These are phyloP conservation scores for Podila epigama DNA, from an alignment of 192 early-diverging fungal species.

Conservation along the genomic window DNA sequence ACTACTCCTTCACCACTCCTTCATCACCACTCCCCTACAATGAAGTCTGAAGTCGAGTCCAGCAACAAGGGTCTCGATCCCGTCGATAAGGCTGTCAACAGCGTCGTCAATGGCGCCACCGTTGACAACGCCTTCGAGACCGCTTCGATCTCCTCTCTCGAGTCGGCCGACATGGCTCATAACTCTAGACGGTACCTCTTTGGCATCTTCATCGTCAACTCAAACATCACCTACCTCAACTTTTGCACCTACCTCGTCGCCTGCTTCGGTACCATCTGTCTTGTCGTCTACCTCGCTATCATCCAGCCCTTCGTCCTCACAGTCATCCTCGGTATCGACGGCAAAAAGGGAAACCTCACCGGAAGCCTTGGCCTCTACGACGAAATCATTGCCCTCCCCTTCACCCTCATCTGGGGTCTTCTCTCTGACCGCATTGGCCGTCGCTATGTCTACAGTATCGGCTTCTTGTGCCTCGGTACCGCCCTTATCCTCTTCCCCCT, in stretches of 20 bases:
- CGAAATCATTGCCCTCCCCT: conserved; percentile 64
- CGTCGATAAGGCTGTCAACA: not conserved
- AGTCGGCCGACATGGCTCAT: not conserved
- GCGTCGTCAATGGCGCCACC: not conserved
- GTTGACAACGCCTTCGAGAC: not conserved
- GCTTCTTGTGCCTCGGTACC: conserved; percentile 61
- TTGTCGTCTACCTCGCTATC: conserved; percentile 51
- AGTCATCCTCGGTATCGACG: conserved; percentile 19
- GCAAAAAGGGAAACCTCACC: conserved; percentile 43
- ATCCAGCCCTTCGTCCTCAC: conserved; percentile 52
- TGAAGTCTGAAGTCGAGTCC: not conserved
- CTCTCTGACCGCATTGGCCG: conserved; percentile 66
- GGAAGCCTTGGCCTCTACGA: conserved; percentile 72
- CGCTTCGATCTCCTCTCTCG: not conserved
- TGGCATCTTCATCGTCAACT: conserved; percentile 34
- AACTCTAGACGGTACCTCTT: conserved; percentile 38
- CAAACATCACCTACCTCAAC: conserved; percentile 17
- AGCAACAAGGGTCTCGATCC: not conserved
- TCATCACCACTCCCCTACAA: not conserved
- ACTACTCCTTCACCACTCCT: not conserved
- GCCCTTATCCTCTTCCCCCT: conserved; percentile 58
- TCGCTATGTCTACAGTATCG: conserved; percentile 58
- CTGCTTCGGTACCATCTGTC: conserved; percentile 26
- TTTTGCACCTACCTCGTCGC: conserved; percentile 40
- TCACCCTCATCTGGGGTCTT: conserved; percentile 66